Percentiles rank a stretch among this genome's conserved stretches.
Conservation (phyloP, 2,329 filamentous ascomycete species). For the Pseudogymnoascus sp. region DNA sequence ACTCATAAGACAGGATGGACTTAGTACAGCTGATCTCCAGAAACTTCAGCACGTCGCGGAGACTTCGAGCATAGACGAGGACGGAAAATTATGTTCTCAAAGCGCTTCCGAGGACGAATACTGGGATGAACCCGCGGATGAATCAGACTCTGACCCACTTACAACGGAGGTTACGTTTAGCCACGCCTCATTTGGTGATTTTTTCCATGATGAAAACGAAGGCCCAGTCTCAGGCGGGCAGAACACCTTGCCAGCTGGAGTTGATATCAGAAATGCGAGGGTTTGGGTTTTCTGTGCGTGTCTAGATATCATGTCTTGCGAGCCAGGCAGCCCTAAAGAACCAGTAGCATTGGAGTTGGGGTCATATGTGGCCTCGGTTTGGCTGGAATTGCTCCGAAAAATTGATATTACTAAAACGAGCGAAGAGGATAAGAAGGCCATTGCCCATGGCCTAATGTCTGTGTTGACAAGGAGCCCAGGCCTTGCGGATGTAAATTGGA, state of each 20-base stretch:
- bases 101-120: not conserved
- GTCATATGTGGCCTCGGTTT: not conserved
- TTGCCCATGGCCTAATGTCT: not conserved
- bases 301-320: not conserved
- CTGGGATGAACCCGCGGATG: not conserved
- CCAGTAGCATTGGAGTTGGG: not conserved
- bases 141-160: not conserved
- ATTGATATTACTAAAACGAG: not conserved
- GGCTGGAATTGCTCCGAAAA: not conserved
- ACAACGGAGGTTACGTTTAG: not conserved
- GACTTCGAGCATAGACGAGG: not conserved
- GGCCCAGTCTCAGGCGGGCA: not conserved
- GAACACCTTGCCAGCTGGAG: not conserved
- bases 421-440: not conserved
- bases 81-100: not conserved
- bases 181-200: not conserved
- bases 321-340: not conserved
- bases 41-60: not conserved
- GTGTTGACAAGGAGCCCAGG: not conserved
- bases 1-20: not conserved
- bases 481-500: not conserved
- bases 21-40: not conserved
- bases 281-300: not conserved
- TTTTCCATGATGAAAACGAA: not conserved
- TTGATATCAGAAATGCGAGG: not conserved